These are phyloP conservation scores for Gryganskiella cystojenkinii DNA, from an alignment of 192 early-diverging fungal genomes.

Conservation along the genomic window DNA sequence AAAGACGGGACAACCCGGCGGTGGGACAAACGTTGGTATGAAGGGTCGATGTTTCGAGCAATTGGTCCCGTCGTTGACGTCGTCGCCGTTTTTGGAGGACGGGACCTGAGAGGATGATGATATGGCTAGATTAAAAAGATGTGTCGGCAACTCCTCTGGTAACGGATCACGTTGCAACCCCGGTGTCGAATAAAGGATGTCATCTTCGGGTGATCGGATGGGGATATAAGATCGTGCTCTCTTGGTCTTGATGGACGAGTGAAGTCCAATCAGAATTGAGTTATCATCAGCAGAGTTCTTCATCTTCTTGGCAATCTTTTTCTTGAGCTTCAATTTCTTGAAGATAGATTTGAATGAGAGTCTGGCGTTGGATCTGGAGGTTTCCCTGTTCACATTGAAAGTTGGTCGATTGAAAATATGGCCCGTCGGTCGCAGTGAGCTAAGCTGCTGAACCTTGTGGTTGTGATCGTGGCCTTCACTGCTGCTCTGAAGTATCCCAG, in stretches of 20 bases:
- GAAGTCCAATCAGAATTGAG: no score
- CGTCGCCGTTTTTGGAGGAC: background rate
- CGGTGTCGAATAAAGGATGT: slow-evolving; percentile 26
- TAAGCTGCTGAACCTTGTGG: no score
- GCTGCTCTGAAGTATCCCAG: no score
- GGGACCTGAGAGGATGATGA: background rate
- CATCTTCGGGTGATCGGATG: slow-evolving; percentile 11
- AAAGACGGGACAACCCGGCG: background rate
- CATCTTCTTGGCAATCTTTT: no score
- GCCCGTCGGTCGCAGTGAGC: no score
- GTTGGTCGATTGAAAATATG: no score
- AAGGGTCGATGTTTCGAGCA: background rate
- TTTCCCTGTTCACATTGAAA: no score
- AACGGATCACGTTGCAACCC: slow-evolving; percentile 31
- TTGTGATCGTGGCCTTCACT: no score
- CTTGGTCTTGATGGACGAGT: no score
- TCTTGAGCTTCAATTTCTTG: background rate
- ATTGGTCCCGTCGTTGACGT: background rate
- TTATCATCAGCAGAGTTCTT: no score
- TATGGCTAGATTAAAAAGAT: background rate
- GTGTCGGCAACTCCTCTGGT: slow-evolving; percentile 16
- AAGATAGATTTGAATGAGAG: slow-evolving; percentile 6
- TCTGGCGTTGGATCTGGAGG: no score
- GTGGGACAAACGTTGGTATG: background rate
- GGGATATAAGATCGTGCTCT: background rate